Base-by-base conservation (phyloP, 164 flowering plant species). In the Macadamia tetraphylla region DNA sequence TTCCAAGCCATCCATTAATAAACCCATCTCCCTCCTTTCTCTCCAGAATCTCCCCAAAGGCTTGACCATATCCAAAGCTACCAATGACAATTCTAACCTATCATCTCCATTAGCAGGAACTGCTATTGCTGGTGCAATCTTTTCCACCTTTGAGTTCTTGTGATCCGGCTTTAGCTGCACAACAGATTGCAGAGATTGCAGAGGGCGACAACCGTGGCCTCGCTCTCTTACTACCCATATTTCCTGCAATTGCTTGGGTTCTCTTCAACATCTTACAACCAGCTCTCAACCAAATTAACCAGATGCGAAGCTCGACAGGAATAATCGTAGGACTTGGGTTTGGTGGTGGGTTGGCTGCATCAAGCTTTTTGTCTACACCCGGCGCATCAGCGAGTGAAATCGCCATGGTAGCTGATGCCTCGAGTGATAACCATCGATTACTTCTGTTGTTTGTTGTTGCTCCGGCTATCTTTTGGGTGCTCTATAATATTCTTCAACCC, bases 201-300 rank as follows among this genome's bases (percentile, higher is more conserved):
- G 94, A 83, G 52, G 88, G 79, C n/a, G 98, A 89, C 76, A 90
- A 85, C 90, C 89, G 97, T 12, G 98, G 97, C 0, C 68, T 85
- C 1, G 92, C 95, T 0, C 85, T 89, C 4, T 65, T 94, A 67
- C 79, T 94, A n/a, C 97, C 94, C 31, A 55, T 94, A 1, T 71
- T 88, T 49, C 97, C 97, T 12, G 98, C 98, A 44, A 70, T 94
- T 18, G 89, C 76, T 15, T 92, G 98, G 96, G 93, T 90, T 29
- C 82, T 90, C 14, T 90, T 73, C 84, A 90, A 90, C 86, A 90
- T 90, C 66, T 82, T 92, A 11, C 98, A 85, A 61, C 98, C 95
- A 6, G 96, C 96, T 0, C 84, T 92, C 1, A 92, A 92, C 84
- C 98, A 92, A 70, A 29, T 92, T 60, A 83, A 85, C 86, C 65